A percentile compares a stretch with the other conserved stretches of the same genome.
Conservation (phyloP, 1,284 basidiomycete genomes). For the Pseudozyma sp. region DNA sequence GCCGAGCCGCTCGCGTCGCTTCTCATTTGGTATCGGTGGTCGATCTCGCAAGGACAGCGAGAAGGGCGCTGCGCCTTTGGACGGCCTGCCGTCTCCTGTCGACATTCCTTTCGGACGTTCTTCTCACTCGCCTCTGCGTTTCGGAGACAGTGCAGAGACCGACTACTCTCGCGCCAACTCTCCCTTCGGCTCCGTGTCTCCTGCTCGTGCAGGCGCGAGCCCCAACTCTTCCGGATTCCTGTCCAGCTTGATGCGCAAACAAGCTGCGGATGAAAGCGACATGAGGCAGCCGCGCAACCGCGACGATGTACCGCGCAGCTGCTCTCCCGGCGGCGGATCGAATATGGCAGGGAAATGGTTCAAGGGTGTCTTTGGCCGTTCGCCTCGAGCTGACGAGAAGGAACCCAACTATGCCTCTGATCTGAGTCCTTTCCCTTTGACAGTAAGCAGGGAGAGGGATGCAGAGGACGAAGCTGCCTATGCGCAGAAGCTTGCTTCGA, state of each 20-base stretch:
- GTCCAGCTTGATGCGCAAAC: conserved; percentile 21
- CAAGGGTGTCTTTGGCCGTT: conserved; percentile 59
- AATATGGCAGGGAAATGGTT: conserved; percentile 50
- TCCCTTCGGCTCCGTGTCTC: conserved; percentile 52
- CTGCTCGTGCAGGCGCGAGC: conserved; percentile 19
- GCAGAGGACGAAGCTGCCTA: conserved; percentile 55
- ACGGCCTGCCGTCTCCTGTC: conserved; percentile 51
- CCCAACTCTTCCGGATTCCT: conserved; percentile 45
- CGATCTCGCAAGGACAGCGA: conserved; percentile 26
- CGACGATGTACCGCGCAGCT: conserved; percentile 19
- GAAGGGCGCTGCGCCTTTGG: conserved; percentile 27
- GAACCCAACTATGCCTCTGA: conserved; percentile 24
- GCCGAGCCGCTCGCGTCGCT: conserved; percentile 28
- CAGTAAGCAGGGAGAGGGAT: conserved; percentile 11
- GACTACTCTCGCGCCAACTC: conserved; percentile 47
- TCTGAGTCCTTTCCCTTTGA: conserved; percentile 5
- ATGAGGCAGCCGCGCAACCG: conserved; percentile 7
- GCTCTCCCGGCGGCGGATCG: conserved; percentile 27
- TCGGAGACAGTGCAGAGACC: conserved; percentile 27
- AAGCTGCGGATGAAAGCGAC: conserved; percentile 8
- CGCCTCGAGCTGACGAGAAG: conserved; percentile 40
- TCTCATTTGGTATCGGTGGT: conserved; percentile 30
- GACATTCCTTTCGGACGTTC: conserved; percentile 44
- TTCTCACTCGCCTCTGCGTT: conserved; percentile 27
- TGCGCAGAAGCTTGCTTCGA: conserved; percentile 54